Conservation (phyloP, 2,329 filamentous ascomycete genomes). For the Colletotrichum liaoningense region DNA sequence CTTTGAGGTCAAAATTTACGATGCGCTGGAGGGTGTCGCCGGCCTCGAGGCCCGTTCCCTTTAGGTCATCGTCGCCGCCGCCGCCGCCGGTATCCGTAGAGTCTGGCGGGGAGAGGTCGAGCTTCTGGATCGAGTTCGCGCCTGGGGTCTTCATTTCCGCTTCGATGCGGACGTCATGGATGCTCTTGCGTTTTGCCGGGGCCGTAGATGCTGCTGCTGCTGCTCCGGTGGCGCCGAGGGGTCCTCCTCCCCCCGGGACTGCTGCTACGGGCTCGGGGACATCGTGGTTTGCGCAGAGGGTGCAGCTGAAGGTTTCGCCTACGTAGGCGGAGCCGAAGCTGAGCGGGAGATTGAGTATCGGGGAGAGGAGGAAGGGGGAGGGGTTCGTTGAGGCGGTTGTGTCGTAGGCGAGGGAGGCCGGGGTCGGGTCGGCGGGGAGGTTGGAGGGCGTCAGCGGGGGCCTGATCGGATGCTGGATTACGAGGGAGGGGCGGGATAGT, state of each 20-base stretch:
- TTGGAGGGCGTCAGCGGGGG: conserved; percentile 53
- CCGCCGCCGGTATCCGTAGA: not conserved
- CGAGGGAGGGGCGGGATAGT: conserved; percentile 83
- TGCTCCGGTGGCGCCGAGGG: not conserved
- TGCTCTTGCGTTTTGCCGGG: conserved; percentile 53
- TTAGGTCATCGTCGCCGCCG: not conserved
- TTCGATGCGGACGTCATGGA: conserved; percentile 83
- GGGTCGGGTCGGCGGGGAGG: conserved; percentile 60
- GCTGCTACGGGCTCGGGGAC: conserved; percentile 42
- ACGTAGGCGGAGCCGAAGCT: conserved; percentile 96
- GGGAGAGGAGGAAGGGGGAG: conserved; percentile 67
- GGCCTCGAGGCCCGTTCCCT: conserved; percentile 63
- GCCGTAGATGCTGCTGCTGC: not conserved
- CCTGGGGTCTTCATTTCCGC: conserved; percentile 95
- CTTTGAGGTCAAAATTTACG: conserved; percentile 87
- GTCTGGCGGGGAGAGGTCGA: conserved; percentile 65
- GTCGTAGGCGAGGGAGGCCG: conserved; percentile 81
- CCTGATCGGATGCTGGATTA: conserved; percentile 74
- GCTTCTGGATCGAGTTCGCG: conserved; percentile 68
- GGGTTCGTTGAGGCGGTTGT: conserved; percentile 58
- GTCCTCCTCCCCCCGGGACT: conserved; percentile 1
- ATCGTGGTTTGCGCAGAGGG: conserved; percentile 96
- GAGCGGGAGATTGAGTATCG: conserved; percentile 84
- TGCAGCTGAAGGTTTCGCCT: conserved; percentile 94
- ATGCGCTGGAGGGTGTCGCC: conserved; percentile 83